Base-by-base conservation (phyloP, 768 basidiomycete species). In the Scleroderma bovista region DNA sequence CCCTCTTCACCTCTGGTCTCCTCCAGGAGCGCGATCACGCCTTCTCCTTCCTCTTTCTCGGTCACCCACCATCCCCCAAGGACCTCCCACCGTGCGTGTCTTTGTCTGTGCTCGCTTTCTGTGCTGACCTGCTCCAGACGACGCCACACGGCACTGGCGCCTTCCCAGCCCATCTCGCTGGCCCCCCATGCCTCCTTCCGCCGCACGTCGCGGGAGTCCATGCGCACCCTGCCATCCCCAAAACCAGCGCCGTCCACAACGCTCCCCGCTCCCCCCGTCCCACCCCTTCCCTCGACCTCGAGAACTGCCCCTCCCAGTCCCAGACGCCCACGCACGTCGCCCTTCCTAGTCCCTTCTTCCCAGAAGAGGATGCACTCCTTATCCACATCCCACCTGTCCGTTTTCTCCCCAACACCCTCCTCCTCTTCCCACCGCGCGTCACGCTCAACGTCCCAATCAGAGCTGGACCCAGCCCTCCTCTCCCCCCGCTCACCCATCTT, bases 1-100 rank as follows among this genome's bases (percentile, higher is more conserved):
- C 79, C 38, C 78, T 84, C 67, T 85, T 85, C 76, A 84, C 78
- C 4, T 77, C 75, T 4, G 83, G 82, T 38, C 71, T 81, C 34
- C 68, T 81, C 33, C 73, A 74, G 13, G 71, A 72, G n/a, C n/a
- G n/a, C n/a, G n/a, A n/a, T n/a, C n/a, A n/a, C n/a, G n/a, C n/a
- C n/a, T n/a, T n/a, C n/a, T n/a, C n/a, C n/a, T n/a, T n/a, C n/a
- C n/a, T n/a, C n/a, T n/a, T n/a, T n/a, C n/a, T n/a, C n/a, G n/a
- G n/a, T n/a, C n/a, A n/a, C n/a, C n/a, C n/a, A n/a, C n/a, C n/a
- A n/a, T 53, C 51, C 40, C 26, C 55, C 22, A 17, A 42, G 16
- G 29, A 20, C 32, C 15, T 7, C 15, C 32, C 15, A 12, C 39
- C 51, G 51, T 56, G 55, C 46, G 33, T 44, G 23, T 52, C 53